Conservation (phyloP, 352 stramenopile genomes). For the Phytophthora tubulina region DNA sequence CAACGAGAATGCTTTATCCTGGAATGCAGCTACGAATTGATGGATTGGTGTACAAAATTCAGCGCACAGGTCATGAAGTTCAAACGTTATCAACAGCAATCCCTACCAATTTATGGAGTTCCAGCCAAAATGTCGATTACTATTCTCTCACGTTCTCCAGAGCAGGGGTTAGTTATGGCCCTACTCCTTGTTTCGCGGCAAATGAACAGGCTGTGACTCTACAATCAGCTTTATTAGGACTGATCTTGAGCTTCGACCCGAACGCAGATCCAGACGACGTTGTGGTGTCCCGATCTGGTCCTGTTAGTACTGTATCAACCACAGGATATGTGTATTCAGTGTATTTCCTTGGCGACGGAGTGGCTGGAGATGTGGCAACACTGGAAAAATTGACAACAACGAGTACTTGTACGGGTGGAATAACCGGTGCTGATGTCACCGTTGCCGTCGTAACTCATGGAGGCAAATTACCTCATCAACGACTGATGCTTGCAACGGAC, state of each 20-base stretch:
- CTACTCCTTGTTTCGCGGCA: no score
- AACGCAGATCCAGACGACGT: slow-evolving; percentile 46
- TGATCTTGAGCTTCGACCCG: slow-evolving; percentile 36
- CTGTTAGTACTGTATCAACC: slow-evolving; percentile 37
- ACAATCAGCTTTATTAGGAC: slow-evolving; percentile 21
- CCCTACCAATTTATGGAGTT: slow-evolving; percentile 34
- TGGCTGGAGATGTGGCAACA: slow-evolving; percentile 86
- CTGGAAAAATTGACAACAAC: slow-evolving; percentile 28
- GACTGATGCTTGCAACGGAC: slow-evolving; percentile 84
- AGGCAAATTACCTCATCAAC: slow-evolving; percentile 84
- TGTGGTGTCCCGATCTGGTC: slow-evolving; percentile 63
- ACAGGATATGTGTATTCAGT: slow-evolving; percentile 92
- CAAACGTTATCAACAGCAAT: slow-evolving; percentile 76
- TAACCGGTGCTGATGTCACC: slow-evolving; percentile 36
- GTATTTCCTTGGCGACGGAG: slow-evolving; percentile 90
- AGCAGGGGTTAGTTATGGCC: no score
- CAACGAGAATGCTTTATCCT: slow-evolving; percentile 74
- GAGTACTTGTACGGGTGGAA: slow-evolving; percentile 32
- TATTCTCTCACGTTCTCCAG: no score
- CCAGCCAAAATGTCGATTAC: slow-evolving; percentile 2
- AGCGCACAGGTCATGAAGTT: slow-evolving; percentile 91
- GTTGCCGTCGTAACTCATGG: slow-evolving; percentile 76
- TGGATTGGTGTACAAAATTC: slow-evolving; percentile 86
- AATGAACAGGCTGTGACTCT: slow-evolving; percentile 35
- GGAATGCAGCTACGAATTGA: slow-evolving; percentile 91